Conservation (phyloP, 2,329 filamentous ascomycete genomes). For the Ophiocordyceps camponoti-leonardi region DNA sequence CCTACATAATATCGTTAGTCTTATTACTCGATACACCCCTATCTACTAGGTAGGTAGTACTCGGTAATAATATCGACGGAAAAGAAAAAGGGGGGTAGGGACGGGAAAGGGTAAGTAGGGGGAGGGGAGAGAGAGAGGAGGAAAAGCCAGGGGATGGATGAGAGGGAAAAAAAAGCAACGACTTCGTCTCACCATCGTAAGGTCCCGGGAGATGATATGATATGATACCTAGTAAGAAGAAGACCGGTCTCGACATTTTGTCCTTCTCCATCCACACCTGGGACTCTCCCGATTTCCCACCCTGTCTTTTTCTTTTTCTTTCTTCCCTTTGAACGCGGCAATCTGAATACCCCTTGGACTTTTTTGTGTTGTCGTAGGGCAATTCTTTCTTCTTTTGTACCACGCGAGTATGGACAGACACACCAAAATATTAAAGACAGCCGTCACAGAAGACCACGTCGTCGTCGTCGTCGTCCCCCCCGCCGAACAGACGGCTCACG, state of each 20-base stretch:
- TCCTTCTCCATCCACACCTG: background rate
- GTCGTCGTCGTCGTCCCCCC: no score
- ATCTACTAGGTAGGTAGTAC: background rate
- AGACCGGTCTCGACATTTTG: background rate
- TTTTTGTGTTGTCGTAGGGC: no score
- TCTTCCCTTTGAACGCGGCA: no score
- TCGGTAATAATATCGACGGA: background rate
- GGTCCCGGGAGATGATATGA: background rate
- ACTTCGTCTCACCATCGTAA: background rate
- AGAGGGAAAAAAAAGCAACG: background rate
- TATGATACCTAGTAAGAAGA: background rate
- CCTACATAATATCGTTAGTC: no score
- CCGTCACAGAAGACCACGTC: no score
- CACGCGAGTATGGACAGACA: no score
- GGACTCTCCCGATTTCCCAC: background rate
- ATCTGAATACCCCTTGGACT: no score
- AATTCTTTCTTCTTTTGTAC: no score
- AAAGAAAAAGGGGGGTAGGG: background rate
- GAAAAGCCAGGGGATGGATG: background rate
- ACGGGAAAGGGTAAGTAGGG: background rate
- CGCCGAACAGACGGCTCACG: constrained; percentile 12
- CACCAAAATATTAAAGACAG: no score
- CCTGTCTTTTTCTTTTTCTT: no score
- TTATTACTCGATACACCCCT: background rate
- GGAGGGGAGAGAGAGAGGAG: no score